phyloP scores from a whole-genome alignment of 2,329 filamentous ascomycete genomes.

The Aspergillus sp. region DNA sequence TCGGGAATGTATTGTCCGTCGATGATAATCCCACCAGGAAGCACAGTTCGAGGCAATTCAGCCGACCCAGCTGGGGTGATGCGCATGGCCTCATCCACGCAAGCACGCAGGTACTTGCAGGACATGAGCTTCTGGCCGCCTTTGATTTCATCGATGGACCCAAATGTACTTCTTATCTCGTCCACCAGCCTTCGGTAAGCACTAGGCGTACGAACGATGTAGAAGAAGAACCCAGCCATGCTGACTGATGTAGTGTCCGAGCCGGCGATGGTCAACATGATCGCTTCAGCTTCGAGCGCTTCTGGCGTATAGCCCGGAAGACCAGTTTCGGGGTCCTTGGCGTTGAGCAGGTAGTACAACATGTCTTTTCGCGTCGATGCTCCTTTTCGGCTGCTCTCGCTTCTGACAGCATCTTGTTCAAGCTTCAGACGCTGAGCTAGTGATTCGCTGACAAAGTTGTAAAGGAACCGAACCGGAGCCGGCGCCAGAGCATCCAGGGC shows the following conservation, averaged over 20 bases:
- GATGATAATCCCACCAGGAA: slow-evolving; percentile 32
- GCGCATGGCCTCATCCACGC: slow-evolving; percentile 15
- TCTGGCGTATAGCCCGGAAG: slow-evolving; percentile 2
- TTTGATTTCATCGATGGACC: slow-evolving; percentile 38
- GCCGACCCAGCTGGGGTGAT: slow-evolving; percentile 27
- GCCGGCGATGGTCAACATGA: slow-evolving; percentile 9
- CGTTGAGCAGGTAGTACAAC: slow-evolving; percentile 2
- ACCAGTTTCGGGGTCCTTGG: slow-evolving; percentile 6
- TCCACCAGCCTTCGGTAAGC: slow-evolving; percentile 32
- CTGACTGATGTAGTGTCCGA: slow-evolving; percentile 50
- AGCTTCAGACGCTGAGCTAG: background rate
- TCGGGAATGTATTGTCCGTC: slow-evolving; percentile 23
- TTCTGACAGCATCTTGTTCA: background rate
- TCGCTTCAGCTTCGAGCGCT: slow-evolving; percentile 7
- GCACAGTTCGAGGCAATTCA: slow-evolving; percentile 40
- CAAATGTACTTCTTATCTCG: slow-evolving; percentile 45
- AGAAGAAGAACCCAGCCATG: slow-evolving; percentile 44
- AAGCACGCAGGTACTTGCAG: slow-evolving; percentile 12
- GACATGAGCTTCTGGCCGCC: slow-evolving; percentile 3
- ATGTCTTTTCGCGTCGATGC: background rate
- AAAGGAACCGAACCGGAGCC: background rate
- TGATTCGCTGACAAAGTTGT: slow-evolving; percentile 6
- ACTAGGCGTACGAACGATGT: slow-evolving; percentile 41
- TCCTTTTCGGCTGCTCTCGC: too few species aligned
- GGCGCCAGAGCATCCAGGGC: background rate